Evolutionary conservation across 2,329 filamentous ascomycete species (phyloP).

Genomic region (Apiospora rasikravindrae): DNA sequence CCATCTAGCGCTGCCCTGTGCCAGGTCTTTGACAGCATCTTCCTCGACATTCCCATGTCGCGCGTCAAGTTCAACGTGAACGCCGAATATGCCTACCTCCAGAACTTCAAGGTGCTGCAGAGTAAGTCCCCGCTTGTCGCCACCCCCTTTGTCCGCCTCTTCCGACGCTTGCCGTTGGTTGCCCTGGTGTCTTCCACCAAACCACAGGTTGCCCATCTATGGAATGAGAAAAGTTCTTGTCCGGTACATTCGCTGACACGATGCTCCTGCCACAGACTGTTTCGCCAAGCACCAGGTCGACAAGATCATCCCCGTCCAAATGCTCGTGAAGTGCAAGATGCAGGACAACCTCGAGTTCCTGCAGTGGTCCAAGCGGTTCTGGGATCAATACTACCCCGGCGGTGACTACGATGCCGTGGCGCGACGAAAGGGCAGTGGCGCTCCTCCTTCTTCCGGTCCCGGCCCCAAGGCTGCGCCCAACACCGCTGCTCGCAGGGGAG

Average conservation of each 20-base stretch:
- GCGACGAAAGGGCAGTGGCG: slow-evolving; percentile 76
- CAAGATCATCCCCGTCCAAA: slow-evolving; percentile 85
- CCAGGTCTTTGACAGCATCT: slow-evolving; percentile 98
- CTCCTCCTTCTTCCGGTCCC: slow-evolving; percentile 57
- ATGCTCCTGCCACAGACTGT: slow-evolving; percentile 58
- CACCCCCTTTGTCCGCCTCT: slow-evolving; percentile 4
- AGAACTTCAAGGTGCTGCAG: slow-evolving; percentile 98
- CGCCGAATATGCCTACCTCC: slow-evolving; percentile 94
- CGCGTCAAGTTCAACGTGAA: slow-evolving; percentile 99
- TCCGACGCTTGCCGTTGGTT: background rate
- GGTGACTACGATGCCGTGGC: slow-evolving; percentile 93
- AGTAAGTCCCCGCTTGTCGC: slow-evolving; percentile 62
- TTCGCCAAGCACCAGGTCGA: slow-evolving; percentile 90
- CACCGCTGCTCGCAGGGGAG: slow-evolving; percentile 56
- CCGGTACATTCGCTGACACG: slow-evolving; percentile 19
- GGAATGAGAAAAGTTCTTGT: background rate
- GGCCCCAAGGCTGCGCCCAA: slow-evolving; percentile 56
- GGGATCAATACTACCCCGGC: slow-evolving; percentile 97
- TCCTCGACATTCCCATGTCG: slow-evolving; percentile 91
- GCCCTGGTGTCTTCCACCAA: background rate
- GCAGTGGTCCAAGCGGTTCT: slow-evolving; percentile 95
- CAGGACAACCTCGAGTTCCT: slow-evolving; percentile 99
- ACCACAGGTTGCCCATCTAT: no score
- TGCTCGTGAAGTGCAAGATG: slow-evolving; percentile 98
- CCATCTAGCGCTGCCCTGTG: slow-evolving; percentile 82